Evolutionary conservation across 768 basidiomycete genomes (phyloP).

Genomic region (Collybia nuda): DNA sequence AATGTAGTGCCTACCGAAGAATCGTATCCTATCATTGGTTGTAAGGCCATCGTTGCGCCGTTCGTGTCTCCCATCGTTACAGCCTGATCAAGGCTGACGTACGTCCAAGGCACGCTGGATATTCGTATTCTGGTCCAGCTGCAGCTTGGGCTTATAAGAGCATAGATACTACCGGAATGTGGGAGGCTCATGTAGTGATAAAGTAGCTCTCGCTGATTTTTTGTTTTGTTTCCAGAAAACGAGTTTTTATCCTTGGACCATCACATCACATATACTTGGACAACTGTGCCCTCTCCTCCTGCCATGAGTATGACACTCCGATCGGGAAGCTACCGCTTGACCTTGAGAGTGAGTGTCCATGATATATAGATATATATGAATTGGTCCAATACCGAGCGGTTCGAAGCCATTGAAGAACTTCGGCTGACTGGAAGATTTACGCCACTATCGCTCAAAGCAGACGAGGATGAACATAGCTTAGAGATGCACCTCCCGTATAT

Average conservation of each 20-base stretch:
- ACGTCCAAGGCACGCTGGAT: conserved; percentile 83
- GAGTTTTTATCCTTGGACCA: conserved; percentile 93
- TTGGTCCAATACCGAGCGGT: conserved; percentile 1
- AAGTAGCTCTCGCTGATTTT: too few species aligned
- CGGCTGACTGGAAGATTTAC: conserved; percentile 67
- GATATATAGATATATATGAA: too few species aligned
- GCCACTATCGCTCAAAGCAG: conserved; percentile 61
- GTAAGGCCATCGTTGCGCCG: conserved; percentile 94
- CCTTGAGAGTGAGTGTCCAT: conserved; percentile 58
- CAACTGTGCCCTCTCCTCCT: conserved; percentile 85
- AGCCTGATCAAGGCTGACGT: conserved; percentile 1
- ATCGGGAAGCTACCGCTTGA: conserved; percentile 83
- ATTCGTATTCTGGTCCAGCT: conserved; percentile 88
- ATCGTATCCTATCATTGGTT: conserved; percentile 63
- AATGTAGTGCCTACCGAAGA: conserved; percentile 45
- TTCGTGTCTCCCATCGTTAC: conserved; percentile 39
- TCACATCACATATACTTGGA: conserved; percentile 90
- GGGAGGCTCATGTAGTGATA: conserved; percentile 17
- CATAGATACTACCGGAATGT: conserved; percentile 84
- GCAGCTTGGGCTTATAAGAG: conserved; percentile 97
- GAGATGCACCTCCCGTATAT: conserved; percentile 98
- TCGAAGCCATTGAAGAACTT: conserved; percentile 66
- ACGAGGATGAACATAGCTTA: conserved; percentile 95
- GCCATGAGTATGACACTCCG: conserved; percentile 79
- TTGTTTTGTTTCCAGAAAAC: conserved; percentile 52